These are phyloP conservation scores for Ophiobolus disseminans DNA, from an alignment of 2,329 filamentous ascomycete species.

Conservation along the genomic window DNA sequence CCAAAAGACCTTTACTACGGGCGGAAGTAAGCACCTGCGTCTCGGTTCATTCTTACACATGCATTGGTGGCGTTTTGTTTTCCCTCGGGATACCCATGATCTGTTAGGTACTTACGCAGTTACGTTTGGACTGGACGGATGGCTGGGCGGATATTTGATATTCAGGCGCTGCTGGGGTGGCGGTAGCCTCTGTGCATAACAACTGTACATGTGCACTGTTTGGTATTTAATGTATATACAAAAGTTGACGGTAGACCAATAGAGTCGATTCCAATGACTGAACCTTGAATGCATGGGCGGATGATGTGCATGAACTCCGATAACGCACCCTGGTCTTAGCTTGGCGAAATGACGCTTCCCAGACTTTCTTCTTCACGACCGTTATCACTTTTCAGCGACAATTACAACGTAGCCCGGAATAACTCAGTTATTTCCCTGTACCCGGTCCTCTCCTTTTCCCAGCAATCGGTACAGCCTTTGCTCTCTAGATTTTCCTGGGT, in stretches of 20 bases:
- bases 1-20: slow-evolving; percentile 19
- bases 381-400: slow-evolving; percentile 5
- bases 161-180: neutral
- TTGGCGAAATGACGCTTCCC: slow-evolving; percentile 33
- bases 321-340: slow-evolving; percentile 19
- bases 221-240: neutral
- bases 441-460: neutral
- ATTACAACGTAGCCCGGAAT: too few species aligned
- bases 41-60: neutral
- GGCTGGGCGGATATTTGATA: neutral
- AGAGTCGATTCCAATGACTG: too few species aligned
- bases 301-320: slow-evolving; percentile 8
- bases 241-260: neutral
- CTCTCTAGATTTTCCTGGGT: too few species aligned
- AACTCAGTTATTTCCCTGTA: too few species aligned
- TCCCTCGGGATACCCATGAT: slow-evolving; percentile 15
- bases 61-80: slow-evolving; percentile 10
- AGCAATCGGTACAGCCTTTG: neutral
- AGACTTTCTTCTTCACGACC: slow-evolving; percentile 20
- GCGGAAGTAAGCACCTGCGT: slow-evolving; percentile 12
- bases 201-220: neutral
- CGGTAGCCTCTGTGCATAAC: too few species aligned
- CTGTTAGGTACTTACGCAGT: neutral
- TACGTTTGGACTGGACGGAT: too few species aligned
- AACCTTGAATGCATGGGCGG: neutral